phyloP scores from a whole-genome alignment of 257 asterid species.

The Paraleonurus japonicus region DNA sequence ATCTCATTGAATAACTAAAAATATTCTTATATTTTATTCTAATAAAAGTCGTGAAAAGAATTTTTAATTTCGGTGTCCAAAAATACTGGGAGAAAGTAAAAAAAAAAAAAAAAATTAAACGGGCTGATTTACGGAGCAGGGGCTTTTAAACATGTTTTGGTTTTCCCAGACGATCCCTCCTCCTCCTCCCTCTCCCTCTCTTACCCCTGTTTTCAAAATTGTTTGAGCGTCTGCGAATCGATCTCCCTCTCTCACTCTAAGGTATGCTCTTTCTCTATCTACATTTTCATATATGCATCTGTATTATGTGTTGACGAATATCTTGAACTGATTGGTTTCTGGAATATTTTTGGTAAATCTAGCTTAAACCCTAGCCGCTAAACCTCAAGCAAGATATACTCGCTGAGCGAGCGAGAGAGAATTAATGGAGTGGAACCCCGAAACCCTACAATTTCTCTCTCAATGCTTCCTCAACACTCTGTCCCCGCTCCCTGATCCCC shows the following conservation, averaged over 20 bases:
- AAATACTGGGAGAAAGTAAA: no score
- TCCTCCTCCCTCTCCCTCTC: no score
- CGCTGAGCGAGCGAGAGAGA: conserved; percentile 11
- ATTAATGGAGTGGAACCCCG: conserved; percentile 79
- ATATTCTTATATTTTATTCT: no score
- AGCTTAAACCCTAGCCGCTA: conserved; percentile 34
- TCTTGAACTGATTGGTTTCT: background rate
- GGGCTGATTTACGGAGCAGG: no score
- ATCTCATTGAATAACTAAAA: no score
- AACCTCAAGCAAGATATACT: background rate
- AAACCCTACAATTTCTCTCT: conserved; percentile 68
- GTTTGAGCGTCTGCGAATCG: conserved; percentile 15
- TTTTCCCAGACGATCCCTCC: conserved; percentile 23
- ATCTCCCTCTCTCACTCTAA: conserved; percentile 1
- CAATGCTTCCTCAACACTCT: conserved; percentile 80
- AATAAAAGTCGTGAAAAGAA: no score
- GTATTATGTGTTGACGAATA: background rate
- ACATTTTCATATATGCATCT: background rate
- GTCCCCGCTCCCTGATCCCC: conserved; percentile 75
- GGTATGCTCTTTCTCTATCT: conserved; percentile 28
- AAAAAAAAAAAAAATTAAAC: no score
- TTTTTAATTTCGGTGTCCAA: no score
- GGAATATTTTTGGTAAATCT: background rate
- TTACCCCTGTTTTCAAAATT: conserved; percentile 32
- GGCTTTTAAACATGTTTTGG: no score